Base-by-base conservation (phyloP, 2,329 filamentous ascomycete species). In the Colletotrichum trifolii region DNA sequence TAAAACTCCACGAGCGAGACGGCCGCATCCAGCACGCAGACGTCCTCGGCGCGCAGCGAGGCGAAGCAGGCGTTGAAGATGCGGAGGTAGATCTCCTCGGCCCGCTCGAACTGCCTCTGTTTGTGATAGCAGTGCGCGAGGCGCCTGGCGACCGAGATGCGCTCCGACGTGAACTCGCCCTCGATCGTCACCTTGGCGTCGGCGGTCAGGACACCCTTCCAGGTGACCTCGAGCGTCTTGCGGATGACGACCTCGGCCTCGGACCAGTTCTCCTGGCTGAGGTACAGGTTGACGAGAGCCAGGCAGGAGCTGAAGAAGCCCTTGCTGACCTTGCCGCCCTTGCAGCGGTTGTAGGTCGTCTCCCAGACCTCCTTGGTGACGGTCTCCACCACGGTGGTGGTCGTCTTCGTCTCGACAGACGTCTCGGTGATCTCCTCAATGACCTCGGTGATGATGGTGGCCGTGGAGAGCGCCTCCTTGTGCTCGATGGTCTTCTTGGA, bases 371-470 rank as follows among this genome's bases (percentile, higher is more conserved):
- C 77, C 40, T 70, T 71, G 12, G 75, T 71, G 4, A 77, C 67
- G 0, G 70, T 74, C 68, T 79, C 76, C 1, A 76, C 78, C 3
- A 74, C 72, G 0, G 68, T 76, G 1, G 73, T 77, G 0, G 73
- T 79, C 0, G 72, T 78, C 63, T 73, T 78, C n/a, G 69, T 74
- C 6, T 71, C 71, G 1, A 69, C 70, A 0, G 71, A 76, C 1
- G 73, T 78, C 64, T 76, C 72, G 0, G 73, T 79, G 36, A 77
- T 74, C 66, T 80, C 78, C 49, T 79, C 74, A 2, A 79, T 75
- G 2, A 79, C 76, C 63, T 79, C 76, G 0, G 77, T 78, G 54
- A 80, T 78, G 49, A 78, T 73, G 2, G 74, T 64, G 0, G 73
- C 75, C 1, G 77, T 79, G 45, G 72, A 67, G 11, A 70, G 64